Evolutionary conservation across 106 monocot species (phyloP), one percentile per base, ranked within the genome.

Genomic region (Dioscorea alata): DNA sequence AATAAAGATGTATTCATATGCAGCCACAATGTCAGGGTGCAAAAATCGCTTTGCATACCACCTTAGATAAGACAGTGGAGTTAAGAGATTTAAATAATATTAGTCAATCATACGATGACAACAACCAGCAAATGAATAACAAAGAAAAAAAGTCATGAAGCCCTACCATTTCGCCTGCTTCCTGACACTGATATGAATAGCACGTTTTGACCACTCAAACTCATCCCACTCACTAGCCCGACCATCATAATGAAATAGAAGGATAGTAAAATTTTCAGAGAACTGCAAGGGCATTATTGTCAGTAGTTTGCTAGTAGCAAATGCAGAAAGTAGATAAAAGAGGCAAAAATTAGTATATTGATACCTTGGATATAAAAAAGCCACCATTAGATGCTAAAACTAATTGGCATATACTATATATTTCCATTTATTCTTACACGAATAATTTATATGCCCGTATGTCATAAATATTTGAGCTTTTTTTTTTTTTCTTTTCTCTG

Each of bases 21-120:
- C 17, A 14, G 69, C 54, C 54, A 69, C 69, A 58, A 69, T 69
- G n/a, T 69, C 69, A 17, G 69, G 69, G 57, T 69, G 69, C 69
- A 69, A 57, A 69, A 57, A 69, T 48, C 69, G 69, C 50, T 69
- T 69, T 16, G 69, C 69, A 56, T 69, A 69, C 69, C 69, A 69
- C 69, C 69, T 69, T 69, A 28, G 14, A 68, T 28, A 21, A 54
- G 33, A 69, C 7, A 50, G 7, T 13, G 18, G 19, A 66, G 48
- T 66, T 50, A 66, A 22, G 0, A 6, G 66, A 13, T 23, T 1
- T 20, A 50, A 42, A 17, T 13, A 54, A 54, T 4, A 51, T 13
- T 51, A 2, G 14, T 51, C 42, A 6, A 42, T 42, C 6, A 42
- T 6, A 42, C 3, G 28, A 28, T 28, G 28, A 28, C 28, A 42